Evolutionary conservation across 2,329 filamentous ascomycete species (phyloP).

Genomic region (Hortaea werneckii): DNA sequence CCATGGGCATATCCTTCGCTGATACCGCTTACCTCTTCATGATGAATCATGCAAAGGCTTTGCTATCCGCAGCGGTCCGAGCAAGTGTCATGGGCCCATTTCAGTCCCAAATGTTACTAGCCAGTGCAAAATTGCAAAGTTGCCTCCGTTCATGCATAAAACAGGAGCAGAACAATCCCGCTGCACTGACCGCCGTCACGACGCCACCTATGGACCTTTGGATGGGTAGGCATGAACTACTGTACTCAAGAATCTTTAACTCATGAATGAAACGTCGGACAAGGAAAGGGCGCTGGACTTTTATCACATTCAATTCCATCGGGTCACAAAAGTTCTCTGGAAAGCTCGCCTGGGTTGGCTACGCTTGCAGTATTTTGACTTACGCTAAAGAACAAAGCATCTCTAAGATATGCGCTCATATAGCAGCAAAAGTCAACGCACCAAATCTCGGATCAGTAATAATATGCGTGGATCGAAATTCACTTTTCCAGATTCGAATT

Average conservation of each 20-base stretch:
- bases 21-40: slow-evolving; percentile 67
- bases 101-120: slow-evolving; percentile 64
- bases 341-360: too few relatives aligned
- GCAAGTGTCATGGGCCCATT: slow-evolving; percentile 73
- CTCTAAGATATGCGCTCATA: too few relatives aligned
- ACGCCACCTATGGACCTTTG: slow-evolving; percentile 73
- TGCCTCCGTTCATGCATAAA: slow-evolving; percentile 50
- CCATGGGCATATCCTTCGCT: slow-evolving; percentile 50
- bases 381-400: too few relatives aligned
- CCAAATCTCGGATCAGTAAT: too few relatives aligned
- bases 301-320: too few relatives aligned
- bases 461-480: too few relatives aligned
- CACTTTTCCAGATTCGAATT: too few relatives aligned
- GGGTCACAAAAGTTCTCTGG: too few relatives aligned
- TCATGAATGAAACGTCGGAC: slow-evolving; percentile 39
- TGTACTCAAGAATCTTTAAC: slow-evolving; percentile 82
- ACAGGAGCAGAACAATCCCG: slow-evolving; percentile 46
- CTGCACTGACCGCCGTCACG: slow-evolving; percentile 60
- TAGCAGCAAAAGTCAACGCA: too few relatives aligned
- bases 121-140: slow-evolving; percentile 47
- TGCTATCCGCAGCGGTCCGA: slow-evolving; percentile 66
- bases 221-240: slow-evolving; percentile 70
- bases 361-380: too few relatives aligned
- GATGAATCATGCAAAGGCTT: slow-evolving; percentile 64
- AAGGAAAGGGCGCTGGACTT: background rate